Evolutionary conservation across 768 basidiomycete species (phyloP).

Genomic region (Phanerochaete carnosa): DNA sequence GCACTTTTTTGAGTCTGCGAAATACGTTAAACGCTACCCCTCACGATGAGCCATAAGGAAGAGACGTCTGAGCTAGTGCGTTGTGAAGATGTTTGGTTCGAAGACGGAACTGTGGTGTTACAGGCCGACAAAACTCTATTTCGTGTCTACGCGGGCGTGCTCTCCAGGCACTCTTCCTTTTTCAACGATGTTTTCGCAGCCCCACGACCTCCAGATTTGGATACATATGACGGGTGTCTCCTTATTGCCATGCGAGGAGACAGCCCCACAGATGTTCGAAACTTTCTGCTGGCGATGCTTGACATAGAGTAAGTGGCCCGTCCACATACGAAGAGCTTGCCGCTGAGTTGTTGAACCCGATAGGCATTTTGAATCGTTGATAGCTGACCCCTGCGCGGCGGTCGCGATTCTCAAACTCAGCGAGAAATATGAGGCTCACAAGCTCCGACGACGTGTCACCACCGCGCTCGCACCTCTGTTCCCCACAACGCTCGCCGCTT

Average conservation of each 20-base stretch:
- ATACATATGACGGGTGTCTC: background rate
- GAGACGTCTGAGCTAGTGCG: background rate
- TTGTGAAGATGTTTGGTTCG: background rate
- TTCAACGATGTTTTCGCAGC: conserved; percentile 13
- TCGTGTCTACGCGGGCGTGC: background rate
- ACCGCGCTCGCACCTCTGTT: background rate
- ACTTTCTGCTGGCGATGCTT: background rate
- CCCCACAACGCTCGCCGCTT: background rate
- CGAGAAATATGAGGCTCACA: background rate
- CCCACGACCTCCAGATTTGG: conserved; percentile 10
- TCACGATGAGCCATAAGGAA: background rate
- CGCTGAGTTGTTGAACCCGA: background rate
- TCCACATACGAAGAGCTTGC: background rate
- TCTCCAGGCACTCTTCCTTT: background rate
- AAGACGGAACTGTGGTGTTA: background rate
- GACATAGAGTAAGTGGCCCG: background rate
- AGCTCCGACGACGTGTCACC: background rate
- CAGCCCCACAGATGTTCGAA: background rate
- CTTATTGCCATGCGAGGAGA: background rate
- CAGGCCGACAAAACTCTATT: background rate
- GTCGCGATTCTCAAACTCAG: background rate
- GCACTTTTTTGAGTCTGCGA: too few species aligned
- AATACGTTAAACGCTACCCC: background rate
- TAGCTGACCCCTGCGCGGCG: background rate
- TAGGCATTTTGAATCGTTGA: background rate